These are phyloP conservation scores for Hexamita inflata DNA, from an alignment of 208 protist genomes.

Conservation along the genomic window DNA sequence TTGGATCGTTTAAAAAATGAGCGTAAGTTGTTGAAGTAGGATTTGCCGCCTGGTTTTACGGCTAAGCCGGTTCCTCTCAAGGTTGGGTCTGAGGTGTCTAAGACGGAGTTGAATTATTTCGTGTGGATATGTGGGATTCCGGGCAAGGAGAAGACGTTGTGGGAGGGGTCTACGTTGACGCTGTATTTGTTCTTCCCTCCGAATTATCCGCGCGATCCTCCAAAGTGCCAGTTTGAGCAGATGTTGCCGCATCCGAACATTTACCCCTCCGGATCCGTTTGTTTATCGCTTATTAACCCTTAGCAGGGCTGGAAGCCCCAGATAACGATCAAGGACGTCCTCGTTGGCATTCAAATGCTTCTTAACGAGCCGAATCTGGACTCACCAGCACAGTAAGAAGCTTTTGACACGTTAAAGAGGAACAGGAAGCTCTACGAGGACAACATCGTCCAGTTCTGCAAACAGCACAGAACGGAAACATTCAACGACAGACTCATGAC, in stretches of 20 bases:
- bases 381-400: constrained; percentile 84
- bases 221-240: constrained; percentile 82
- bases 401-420: too few relatives aligned
- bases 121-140: constrained; percentile 88
- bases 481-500: too few relatives aligned
- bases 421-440: too few relatives aligned
- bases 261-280: constrained; percentile 91
- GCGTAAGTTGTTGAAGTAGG: constrained; percentile 35
- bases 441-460: too few relatives aligned
- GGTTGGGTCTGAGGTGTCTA: constrained; percentile 42
- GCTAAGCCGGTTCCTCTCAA: constrained; percentile 26
- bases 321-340: constrained; percentile 86
- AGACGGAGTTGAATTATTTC: constrained; percentile 62
- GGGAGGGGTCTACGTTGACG: constrained; percentile 80
- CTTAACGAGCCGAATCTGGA: constrained; percentile 84
- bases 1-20: constrained; percentile 33
- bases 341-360: constrained; percentile 91
- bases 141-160: constrained; percentile 68
- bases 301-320: constrained; percentile 91
- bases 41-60: constrained; percentile 39
- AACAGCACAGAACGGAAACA: too few relatives aligned
- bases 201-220: constrained; percentile 88
- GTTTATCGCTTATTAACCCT: constrained; percentile 90
- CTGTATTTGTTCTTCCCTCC: constrained; percentile 77
- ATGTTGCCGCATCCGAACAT: constrained; percentile 96